Evolutionary conservation across 2,329 filamentous ascomycete species (phyloP), one percentile per base, ranked within the genome.

Genomic region (Botrytis fabae): DNA sequence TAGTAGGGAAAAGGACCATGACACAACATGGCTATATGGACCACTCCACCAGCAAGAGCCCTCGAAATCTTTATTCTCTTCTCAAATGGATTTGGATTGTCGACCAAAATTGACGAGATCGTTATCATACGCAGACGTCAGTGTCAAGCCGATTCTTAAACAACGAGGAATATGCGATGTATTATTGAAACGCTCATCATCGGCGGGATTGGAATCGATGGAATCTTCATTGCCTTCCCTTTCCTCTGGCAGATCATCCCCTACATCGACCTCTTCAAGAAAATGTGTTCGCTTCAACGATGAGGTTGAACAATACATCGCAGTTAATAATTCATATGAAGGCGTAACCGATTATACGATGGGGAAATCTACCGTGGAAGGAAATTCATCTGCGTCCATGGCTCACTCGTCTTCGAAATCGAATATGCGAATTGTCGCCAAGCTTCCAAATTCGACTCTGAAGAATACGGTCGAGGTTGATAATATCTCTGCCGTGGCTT

Each of bases 11-110:
- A 99, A 98, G 82, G 96, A 98, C 79, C 96, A 93, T 81, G 95
- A 99, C 82, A 94, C 98, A 46, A 98, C 95, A 63, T 99, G 95
- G 96, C 86, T 99, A 1, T 99, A 98, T 80, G 96, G 96, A 0
- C 96, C 96, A 20, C 83, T 98, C 66, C 95, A 97, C 81, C 92
- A 91, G 1, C 38, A 6, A 22, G 35, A 22, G 7, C 46, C 62
- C 40, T 69, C 54, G 4, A 51, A 44, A 20, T 60, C 20, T 22
- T 22, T 32, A 38, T 20, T 28, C 25, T 16, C 25, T 40, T 40
- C 38, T 28, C 89, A 73, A 82, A 82, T 20, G 81, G 85, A 82
- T 83, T 90, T 89, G 0, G 90, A 89, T 78, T 32, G 18, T 68
- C 46, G 51, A 46, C 42, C 44, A 44, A 46, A 68, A 44, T 38